A percentile compares a stretch with the other conserved stretches of the same genome.
phyloP scores from a whole-genome alignment of 2,329 filamentous ascomycete genomes.

The Aspergillus ibericus region DNA sequence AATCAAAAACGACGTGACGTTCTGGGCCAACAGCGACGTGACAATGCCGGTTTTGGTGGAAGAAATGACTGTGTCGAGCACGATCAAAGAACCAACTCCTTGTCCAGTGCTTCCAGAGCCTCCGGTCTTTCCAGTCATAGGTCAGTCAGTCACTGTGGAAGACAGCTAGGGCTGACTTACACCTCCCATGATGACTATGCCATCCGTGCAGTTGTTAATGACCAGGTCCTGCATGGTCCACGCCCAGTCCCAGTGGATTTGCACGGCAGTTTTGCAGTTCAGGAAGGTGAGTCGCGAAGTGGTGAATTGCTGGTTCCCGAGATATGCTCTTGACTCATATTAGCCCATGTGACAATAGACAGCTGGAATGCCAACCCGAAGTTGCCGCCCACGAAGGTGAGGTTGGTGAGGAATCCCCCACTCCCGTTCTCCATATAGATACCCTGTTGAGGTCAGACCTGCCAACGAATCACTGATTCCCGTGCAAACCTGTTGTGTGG shows the following conservation, averaged over 20 bases:
- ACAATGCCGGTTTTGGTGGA: constrained; percentile 51
- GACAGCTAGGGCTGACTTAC: constrained; percentile 12
- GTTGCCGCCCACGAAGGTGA: constrained; percentile 60
- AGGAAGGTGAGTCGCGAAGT: constrained; percentile 55
- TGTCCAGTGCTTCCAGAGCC: constrained; percentile 41
- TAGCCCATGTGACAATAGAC: background rate
- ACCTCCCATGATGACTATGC: constrained; percentile 47
- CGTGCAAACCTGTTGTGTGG: constrained; percentile 25
- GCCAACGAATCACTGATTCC: too few species aligned
- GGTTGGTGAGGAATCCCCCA: constrained; percentile 59
- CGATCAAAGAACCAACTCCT: constrained; percentile 53
- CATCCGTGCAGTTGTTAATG: constrained; percentile 53
- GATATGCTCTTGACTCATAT: constrained; percentile 12
- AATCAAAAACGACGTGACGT: constrained; percentile 21
- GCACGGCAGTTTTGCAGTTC: constrained; percentile 53
- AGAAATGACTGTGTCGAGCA: constrained; percentile 55
- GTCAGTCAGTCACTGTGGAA: background rate
- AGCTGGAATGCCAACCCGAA: constrained; percentile 44
- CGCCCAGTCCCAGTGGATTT: constrained; percentile 60
- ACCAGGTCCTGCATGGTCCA: constrained; percentile 54
- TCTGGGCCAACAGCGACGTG: constrained; percentile 34
- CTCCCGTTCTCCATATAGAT: constrained; percentile 42
- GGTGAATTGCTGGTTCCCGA: constrained; percentile 65
- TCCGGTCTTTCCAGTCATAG: constrained; percentile 30
- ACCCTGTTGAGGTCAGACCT: constrained; percentile 3